Conservation (phyloP, 75 land plant genomes). For the Selaginella moellendorffii region DNA sequence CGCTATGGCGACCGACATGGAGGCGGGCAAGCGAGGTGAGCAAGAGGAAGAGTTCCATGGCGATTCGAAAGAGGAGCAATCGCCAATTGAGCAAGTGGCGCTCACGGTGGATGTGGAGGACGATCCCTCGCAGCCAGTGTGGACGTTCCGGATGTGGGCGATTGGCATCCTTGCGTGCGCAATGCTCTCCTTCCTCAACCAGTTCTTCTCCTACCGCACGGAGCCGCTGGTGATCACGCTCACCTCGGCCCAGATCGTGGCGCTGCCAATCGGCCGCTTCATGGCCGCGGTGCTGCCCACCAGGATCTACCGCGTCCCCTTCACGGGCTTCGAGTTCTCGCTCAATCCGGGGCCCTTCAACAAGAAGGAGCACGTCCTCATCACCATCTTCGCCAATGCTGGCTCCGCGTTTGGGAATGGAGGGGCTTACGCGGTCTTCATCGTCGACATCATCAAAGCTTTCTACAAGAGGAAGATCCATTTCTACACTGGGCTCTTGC, state of each 20-base stretch:
- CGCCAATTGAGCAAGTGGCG: neutral
- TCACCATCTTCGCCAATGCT: too few relatives aligned
- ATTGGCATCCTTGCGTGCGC: constrained; percentile 44
- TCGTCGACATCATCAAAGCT: constrained; percentile 53
- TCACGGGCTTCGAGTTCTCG: constrained; percentile 32
- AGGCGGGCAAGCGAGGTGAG: too few relatives aligned
- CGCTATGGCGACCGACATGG: too few relatives aligned
- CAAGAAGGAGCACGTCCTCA: constrained; percentile 86
- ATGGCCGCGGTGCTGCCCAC: constrained; percentile 41
- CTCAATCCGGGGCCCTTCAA: constrained; percentile 82
- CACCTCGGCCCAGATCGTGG: constrained; percentile 43
- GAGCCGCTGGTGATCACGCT: too few relatives aligned
- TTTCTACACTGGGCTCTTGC: too few relatives aligned
- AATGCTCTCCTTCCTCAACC: constrained; percentile 26
- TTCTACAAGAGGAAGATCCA: constrained; percentile 22
- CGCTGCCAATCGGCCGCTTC: constrained; percentile 41
- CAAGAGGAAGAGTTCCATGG: too few relatives aligned
- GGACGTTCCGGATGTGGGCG: constrained; percentile 33
- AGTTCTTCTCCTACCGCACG: too few relatives aligned
- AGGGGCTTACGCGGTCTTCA: constrained; percentile 41
- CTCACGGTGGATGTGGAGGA: neutral
- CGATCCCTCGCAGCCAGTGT: neutral
- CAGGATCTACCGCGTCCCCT: constrained; percentile 16
- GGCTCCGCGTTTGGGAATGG: constrained; percentile 47
- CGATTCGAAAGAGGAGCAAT: neutral